Base-by-base conservation (phyloP, 106 monocot species). In the Phalaenopsis aphrodite region DNA sequence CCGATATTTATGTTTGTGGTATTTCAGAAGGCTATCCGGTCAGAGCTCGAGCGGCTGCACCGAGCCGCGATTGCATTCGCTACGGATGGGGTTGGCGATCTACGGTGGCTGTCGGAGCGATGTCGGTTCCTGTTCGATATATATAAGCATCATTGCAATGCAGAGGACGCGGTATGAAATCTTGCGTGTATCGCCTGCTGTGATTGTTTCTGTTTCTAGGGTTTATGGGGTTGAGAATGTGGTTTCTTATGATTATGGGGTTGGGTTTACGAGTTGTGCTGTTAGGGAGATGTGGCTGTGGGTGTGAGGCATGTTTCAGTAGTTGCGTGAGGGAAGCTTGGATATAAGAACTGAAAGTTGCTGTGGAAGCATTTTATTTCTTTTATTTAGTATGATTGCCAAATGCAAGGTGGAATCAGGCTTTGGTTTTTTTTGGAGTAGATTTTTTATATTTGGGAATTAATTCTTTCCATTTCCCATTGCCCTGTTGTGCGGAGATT, bases 131-230 rank as follows among this genome's bases (percentile, higher is more conserved):
- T 98, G 41, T 86, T 86, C 75, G 88, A 80, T 56, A 88, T 98
- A 49, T 98, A 98, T 77, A 94, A 89, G 89, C 92, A 94, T 84
- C 97, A 98, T 65, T 94, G 94, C 86, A 88, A 92, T 82, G 97
- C 97, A 8, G 97, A 98, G 89, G 97, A 98, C 72, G 92, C 89
- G 94, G 97, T 98, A 90, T n/a, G 78, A 49, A 1, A 72, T 68
- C n/a, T 19, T 72, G 3, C 52, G 11, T 2, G 12, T 14, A 52
- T 14, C 11, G 14, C 14, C 73, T 45, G 19, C 55, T 49, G 8
- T 65, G 17, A 2, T 52, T 37, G 6, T n/a, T n/a, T 71, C 11
- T 42, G 61, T 64, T 23, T 36, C 61, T 48, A 76, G 36, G 19
- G 76, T 39, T 71, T 71, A 12, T 11, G 36, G 36, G 15, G 24